Evolutionary conservation across 1,284 basidiomycete species (phyloP), one percentile per base, ranked within the genome.

Genomic region (Ustilago xerochloae): DNA sequence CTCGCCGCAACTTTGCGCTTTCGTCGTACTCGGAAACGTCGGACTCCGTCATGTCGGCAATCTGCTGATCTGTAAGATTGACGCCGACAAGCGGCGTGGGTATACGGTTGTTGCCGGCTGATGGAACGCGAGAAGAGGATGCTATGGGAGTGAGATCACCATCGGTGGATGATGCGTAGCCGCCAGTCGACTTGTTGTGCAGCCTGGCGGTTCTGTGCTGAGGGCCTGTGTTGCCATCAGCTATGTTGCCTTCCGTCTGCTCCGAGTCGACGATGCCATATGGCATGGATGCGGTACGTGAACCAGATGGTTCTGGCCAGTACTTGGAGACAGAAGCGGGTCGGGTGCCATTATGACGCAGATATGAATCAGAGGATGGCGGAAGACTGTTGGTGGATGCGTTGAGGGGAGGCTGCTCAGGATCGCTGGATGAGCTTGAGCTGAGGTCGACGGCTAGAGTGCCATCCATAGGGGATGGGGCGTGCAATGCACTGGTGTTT

Each of bases 91-190:
- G 58, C 12, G 75, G 77, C 28, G 71, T 61, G n/a, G 58, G 38
- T 22, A 75, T 50, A 22, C 72, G 64, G 33, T 32, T 38, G 32
- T 39, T 49, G 20, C 28, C 28, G 13, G 48, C 35, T 41, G 36
- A 36, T 7, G 53, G 13, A 12, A 49, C 8, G 22, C 41, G 47
- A 3, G 77, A 78, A n/a, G 61, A 51, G 18, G 63, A 61, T n/a
- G 77, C 59, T 13, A 66, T 38, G 12, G 63, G 58, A 6, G 64
- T 63, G 51, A 70, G 56, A 29, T 79, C 77, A 36, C 70, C 77
- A 20, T 79, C 77, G 48, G 63, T 68, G 46, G 76, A 78, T 5
- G 75, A 75, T 16, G 77, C 45, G 22, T 79, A 78, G 50, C 76
- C n/a, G n/a, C n/a, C 72, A 12, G 38, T 41, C 28, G 59, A 55